Conservation (phyloP, 2,329 filamentous ascomycete genomes). For the Gyromitra esculenta region DNA sequence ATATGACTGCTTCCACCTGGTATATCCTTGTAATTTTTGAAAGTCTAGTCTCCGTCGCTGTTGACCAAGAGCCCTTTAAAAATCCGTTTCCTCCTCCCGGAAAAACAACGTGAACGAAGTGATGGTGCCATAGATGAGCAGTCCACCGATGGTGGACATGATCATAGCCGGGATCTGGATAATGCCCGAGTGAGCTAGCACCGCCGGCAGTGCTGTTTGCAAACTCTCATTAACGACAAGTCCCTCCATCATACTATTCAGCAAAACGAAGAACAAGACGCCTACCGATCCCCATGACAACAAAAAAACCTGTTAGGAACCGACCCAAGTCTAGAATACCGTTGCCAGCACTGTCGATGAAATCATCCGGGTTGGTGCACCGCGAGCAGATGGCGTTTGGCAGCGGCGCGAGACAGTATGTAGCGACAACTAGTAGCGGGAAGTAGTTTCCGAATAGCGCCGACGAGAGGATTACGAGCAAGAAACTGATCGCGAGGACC, state of each 20-base stretch:
- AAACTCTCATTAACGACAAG: slow-evolving; percentile 15
- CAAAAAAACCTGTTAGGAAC: slow-evolving; percentile 93
- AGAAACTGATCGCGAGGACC: slow-evolving; percentile 95
- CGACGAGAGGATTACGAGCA: slow-evolving; percentile 97
- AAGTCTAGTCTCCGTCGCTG: slow-evolving; percentile 1
- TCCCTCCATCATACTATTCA: background rate
- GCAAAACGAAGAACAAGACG: slow-evolving; percentile 15
- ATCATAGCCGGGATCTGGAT: slow-evolving; percentile 87
- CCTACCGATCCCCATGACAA: slow-evolving; percentile 96
- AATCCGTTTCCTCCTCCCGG: slow-evolving; percentile 96
- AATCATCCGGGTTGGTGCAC: slow-evolving; percentile 92
- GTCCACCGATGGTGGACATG: slow-evolving; percentile 92
- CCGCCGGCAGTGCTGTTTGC: slow-evolving; percentile 77
- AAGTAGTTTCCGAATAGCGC: slow-evolving; percentile 95
- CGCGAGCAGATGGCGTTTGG: slow-evolving; percentile 96
- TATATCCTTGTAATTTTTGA: background rate
- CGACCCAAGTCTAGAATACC: slow-evolving; percentile 91
- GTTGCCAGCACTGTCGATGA: slow-evolving; percentile 78
- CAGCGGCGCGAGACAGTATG: slow-evolving; percentile 90
- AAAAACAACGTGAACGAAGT: slow-evolving; percentile 99
- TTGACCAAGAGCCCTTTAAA: slow-evolving; percentile 64
- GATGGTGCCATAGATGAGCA: slow-evolving; percentile 97
- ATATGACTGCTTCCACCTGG: background rate
- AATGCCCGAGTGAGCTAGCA: slow-evolving; percentile 85
- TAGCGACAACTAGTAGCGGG: slow-evolving; percentile 92